These are phyloP conservation scores for Ormosia semicastrata DNA, from an alignment of 306 rosid genomes.

Conservation along the genomic window DNA sequence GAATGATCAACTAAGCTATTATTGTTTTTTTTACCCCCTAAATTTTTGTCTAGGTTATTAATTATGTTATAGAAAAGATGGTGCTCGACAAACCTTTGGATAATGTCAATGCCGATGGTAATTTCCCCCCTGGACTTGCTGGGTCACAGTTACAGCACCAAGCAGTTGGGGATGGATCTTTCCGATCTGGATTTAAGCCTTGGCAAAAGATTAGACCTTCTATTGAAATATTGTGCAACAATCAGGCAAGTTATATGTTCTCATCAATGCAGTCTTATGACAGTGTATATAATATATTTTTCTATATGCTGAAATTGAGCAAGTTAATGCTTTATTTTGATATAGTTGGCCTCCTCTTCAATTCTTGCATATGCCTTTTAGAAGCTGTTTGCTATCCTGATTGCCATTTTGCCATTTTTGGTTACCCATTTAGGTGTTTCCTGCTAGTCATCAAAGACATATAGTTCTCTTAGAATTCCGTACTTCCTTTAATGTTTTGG, in stretches of 20 bases:
- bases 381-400: slow-evolving; percentile 8
- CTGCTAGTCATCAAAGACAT: background rate
- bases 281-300: background rate
- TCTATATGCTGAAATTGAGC: background rate
- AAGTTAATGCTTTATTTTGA: background rate
- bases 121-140: slow-evolving; percentile 63
- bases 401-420: background rate
- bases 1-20: background rate
- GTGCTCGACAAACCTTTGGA: slow-evolving; percentile 91
- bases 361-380: background rate
- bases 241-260: slow-evolving; percentile 69
- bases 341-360: background rate
- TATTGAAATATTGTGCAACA: slow-evolving; percentile 89
- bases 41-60: slow-evolving; percentile 60
- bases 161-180: slow-evolving; percentile 74
- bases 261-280: background rate
- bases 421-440: background rate
- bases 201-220: slow-evolving; percentile 91
- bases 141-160: slow-evolving; percentile 59
- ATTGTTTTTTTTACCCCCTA: background rate
- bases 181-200: slow-evolving; percentile 78
- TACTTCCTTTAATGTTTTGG: slow-evolving; percentile 9
- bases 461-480: background rate
- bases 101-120: slow-evolving; percentile 54
- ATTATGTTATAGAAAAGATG: slow-evolving; percentile 91